Evolutionary conservation across 2,329 filamentous ascomycete genomes (phyloP), one percentile per base, ranked within the genome.

Genomic region (Periglandula ipomoeae): DNA sequence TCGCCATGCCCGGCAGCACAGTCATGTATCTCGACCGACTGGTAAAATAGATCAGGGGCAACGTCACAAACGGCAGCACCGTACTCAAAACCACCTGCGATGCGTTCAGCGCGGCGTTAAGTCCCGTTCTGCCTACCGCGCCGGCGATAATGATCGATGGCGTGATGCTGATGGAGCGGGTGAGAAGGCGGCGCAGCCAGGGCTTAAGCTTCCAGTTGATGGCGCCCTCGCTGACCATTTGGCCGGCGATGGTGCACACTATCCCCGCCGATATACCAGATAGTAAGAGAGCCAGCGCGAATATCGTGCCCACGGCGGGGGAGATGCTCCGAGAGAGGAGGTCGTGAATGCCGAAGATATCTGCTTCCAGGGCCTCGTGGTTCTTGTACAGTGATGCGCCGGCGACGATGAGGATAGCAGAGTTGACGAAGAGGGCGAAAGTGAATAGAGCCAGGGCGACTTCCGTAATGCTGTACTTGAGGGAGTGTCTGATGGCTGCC

Each of bases 211-310:
- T 79, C 85, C 87, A 89, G 42, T 81, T 79, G 40, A 95, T 65
- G 52, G 89, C 87, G 6, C 89, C 89, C 63, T 94, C 89, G 53
- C 81, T 84, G 20, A 95, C 84, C 82, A 95, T 93, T 64, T 95
- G 89, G 0, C 89, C 89, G 0, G 89, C 79, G 56, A 95, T 93
- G 1, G 89, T 95, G 68, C 89, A 94, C 2, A 94, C 84, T 32
- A 95, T 87, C 5, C 89, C 89, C 0, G 89, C 89, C 0, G 83
- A 87, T 11, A 88, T 77, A 8, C 89, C 89, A 0, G 85, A 90
- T 1, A 94, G 77, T 0, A 95, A 75, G 1, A 95, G 70, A 0
- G 89, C 87, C 2, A 94, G 71, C 0, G 87, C 87, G 54, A 95
- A 95, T n/a, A 95, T 72, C 3, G 85, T 87, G 2, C 87, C 89